Evolutionary conservation across 805 yeast genomes (phyloP).

Genomic region (Wickerhamomyces canadensis): DNA sequence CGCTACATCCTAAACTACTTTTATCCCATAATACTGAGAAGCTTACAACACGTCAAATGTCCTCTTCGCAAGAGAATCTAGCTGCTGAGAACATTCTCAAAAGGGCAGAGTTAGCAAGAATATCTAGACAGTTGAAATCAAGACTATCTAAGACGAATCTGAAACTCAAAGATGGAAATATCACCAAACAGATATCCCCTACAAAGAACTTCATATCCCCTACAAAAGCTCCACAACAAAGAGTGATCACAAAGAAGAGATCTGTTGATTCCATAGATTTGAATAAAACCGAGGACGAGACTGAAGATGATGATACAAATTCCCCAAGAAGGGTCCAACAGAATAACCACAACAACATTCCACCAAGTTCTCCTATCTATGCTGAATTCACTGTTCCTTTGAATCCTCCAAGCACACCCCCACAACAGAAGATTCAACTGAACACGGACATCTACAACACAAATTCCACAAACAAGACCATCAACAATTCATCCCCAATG

Average conservation of each 20-base stretch:
- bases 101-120: slow-evolving; percentile 40
- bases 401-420: slow-evolving; percentile 23
- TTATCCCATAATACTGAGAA: too few relatives aligned
- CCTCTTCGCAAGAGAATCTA: slow-evolving; percentile 28
- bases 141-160: slow-evolving; percentile 37
- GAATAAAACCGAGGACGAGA: slow-evolving; percentile 20
- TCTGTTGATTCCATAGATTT: slow-evolving; percentile 18
- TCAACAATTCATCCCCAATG: slow-evolving; percentile 12
- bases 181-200: background rate
- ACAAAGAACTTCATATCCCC: too few relatives aligned
- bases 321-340: slow-evolving; percentile 1
- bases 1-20: too few relatives aligned
- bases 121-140: slow-evolving; percentile 38
- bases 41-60: too few relatives aligned
- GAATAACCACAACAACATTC: too few relatives aligned
- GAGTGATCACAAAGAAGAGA: slow-evolving; percentile 13
- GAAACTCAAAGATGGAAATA: slow-evolving; percentile 15
- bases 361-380: slow-evolving; percentile 24
- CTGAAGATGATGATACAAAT: slow-evolving; percentile 5
- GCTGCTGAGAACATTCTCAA: slow-evolving; percentile 40
- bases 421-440: slow-evolving; percentile 20
- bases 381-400: slow-evolving; percentile 15
- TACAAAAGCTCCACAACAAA: too few relatives aligned
- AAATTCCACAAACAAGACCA: slow-evolving; percentile 22
- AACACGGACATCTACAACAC: slow-evolving; percentile 21